These are phyloP conservation scores for Diplocarpon rosae DNA, from an alignment of 2,329 filamentous ascomycete species.

Conservation along the genomic window DNA sequence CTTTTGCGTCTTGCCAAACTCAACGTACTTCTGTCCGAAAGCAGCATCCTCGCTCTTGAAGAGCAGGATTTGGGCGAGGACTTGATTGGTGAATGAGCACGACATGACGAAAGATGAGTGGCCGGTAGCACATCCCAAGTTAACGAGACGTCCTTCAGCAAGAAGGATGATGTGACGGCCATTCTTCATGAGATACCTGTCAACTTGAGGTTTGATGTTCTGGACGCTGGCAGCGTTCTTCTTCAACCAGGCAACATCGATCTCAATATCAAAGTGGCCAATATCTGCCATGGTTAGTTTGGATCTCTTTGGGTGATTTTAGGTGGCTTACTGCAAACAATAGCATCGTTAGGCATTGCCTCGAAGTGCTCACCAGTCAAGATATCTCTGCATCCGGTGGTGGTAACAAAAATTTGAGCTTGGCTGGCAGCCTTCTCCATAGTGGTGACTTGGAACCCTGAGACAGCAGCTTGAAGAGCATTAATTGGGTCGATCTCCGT, in stretches of 20 bases:
- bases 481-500: constrained; percentile 99
- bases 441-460: constrained; percentile 90
- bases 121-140: constrained; percentile 96
- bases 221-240: constrained; percentile 83
- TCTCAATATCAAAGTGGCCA: constrained; percentile 99
- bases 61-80: constrained; percentile 96
- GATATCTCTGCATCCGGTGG: constrained; percentile 98
- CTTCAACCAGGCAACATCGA: constrained; percentile 99
- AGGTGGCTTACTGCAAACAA: constrained; percentile 74
- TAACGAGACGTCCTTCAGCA: constrained; percentile 96
- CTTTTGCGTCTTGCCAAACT: constrained; percentile 89
- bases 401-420: constrained; percentile 98
- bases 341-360: constrained; percentile 92
- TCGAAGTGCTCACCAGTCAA: constrained; percentile 86
- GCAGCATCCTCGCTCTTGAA: constrained; percentile 84
- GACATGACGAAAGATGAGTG: constrained; percentile 99
- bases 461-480: constrained; percentile 95
- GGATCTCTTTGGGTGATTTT: background rate
- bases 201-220: constrained; percentile 99
- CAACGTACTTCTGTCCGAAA: constrained; percentile 88
- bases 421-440: constrained; percentile 89
- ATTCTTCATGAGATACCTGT: constrained; percentile 89
- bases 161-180: constrained; percentile 97
- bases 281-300: constrained; percentile 51
- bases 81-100: constrained; percentile 99